Base-by-base conservation (phyloP, 805 yeast species). In the Tetrapisispora phaffii region DNA sequence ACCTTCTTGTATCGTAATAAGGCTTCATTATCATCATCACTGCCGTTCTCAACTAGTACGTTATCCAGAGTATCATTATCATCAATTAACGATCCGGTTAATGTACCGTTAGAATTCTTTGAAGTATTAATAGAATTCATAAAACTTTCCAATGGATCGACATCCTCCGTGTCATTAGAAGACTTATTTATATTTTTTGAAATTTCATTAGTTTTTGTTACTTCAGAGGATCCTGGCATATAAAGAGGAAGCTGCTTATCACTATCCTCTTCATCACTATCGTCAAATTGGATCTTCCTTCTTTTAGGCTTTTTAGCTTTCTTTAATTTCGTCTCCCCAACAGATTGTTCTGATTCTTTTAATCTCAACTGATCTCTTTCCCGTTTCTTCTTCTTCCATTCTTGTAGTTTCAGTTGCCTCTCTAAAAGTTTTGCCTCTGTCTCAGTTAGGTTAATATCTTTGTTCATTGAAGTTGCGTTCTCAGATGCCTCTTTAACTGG, bases 311-410 rank as follows among this genome's bases (percentile, higher is more conserved):
- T 39, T 34, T 33, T 17, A 9, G 17, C 19, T 23, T 22, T 35
- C 15, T 29, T 17, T 7, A 28, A 17, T 39, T 39, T 19, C 29
- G 39, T 26, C 40, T 47, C 31, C 45, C 45, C 21, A 8, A 12
- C 22, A 20, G 12, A 17, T 5, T 7, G 29, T 15, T 20, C 22
- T 35, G 7, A 29, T 31, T 41, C 43, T 21, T 37, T 33, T 17
- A 13, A 44, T 42, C 32, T 50, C 46, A 26, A 7, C 23, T 56
- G 55, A 29, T 47, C 51, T 50, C 49, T 40, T 38, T 52, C 42
- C 41, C 51, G 54, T 46, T 64, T 68, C 51, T 67, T 70, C 62
- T 59, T 65, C 57, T 74, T 76, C 81, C 82, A 77, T 22, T 74
- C 77, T 45, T 72, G 75, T 0, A 76, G 55, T 46, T 72, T 67